A percentile compares a stretch with the other conserved stretches of the same genome.
These are phyloP conservation scores for Hymenoscyphus occultus DNA, from an alignment of 2,329 filamentous ascomycete genomes.

Conservation along the genomic window DNA sequence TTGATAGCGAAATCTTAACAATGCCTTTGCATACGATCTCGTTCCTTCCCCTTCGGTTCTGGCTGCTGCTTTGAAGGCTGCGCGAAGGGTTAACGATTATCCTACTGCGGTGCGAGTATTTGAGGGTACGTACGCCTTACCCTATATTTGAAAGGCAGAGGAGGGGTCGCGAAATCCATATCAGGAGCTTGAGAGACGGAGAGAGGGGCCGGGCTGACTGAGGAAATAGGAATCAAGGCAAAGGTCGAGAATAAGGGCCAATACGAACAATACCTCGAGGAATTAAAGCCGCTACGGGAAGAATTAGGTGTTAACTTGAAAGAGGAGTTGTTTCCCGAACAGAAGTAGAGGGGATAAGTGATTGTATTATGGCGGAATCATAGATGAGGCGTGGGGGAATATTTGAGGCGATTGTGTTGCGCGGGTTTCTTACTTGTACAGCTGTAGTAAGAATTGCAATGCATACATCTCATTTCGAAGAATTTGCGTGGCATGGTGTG, in stretches of 20 bases:
- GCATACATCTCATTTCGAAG: conserved; percentile 26
- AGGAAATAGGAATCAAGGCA: conserved; percentile 81
- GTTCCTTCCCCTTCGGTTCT: conserved; percentile 92
- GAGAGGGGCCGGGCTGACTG: conserved; percentile 17
- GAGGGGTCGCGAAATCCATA: not conserved
- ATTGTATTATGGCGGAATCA: conserved; percentile 17
- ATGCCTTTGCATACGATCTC: conserved; percentile 99
- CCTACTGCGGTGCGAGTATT: conserved; percentile 98
- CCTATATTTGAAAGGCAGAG: conserved; percentile 8
- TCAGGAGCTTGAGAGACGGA: not conserved
- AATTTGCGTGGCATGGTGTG: not conserved
- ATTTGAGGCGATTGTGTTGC: conserved; percentile 27
- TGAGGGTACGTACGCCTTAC: conserved; percentile 67
- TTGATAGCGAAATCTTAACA: conserved; percentile 87
- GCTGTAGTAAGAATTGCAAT: conserved; percentile 37
- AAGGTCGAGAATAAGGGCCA: conserved; percentile 99
- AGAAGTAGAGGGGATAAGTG: conserved; percentile 29
- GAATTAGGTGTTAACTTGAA: conserved; percentile 89
- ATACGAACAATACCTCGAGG: conserved; percentile 93
- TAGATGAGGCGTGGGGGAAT: conserved; percentile 23
- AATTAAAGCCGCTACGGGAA: conserved; percentile 89
- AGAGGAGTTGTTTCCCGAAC: conserved; percentile 84
- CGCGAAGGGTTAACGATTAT: conserved; percentile 95
- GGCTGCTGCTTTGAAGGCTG: conserved; percentile 86
- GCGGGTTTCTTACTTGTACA: conserved; percentile 34